phyloP scores from a whole-genome alignment of 495 filamentous ascomycete genomes.

The Penicillium simplicissimum region DNA sequence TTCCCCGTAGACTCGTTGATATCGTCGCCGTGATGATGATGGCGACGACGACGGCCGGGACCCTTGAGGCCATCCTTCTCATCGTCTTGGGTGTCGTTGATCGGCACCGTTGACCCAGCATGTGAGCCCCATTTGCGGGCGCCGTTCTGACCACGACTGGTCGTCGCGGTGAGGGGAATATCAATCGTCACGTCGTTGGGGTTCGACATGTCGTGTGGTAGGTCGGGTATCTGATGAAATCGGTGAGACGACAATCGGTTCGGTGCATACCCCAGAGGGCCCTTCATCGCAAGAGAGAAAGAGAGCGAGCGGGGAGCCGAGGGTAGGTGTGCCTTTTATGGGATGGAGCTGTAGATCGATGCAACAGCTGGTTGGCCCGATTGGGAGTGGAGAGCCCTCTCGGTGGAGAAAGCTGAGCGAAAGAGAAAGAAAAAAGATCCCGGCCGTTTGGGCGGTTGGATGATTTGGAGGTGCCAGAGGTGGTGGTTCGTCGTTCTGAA shows the following conservation, averaged over 20 bases:
- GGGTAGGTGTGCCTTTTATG: conserved; percentile 13
- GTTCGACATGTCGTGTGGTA: conserved; percentile 44
- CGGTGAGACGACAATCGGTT: conserved; percentile 46
- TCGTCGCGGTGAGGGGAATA: conserved; percentile 53
- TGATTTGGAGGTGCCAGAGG: neutral
- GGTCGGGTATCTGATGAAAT: conserved; percentile 49
- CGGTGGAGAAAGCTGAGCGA: conserved; percentile 5
- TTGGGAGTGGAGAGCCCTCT: neutral
- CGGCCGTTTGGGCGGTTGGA: conserved; percentile 3
- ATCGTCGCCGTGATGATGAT: conserved; percentile 16
- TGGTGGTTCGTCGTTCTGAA: neutral
- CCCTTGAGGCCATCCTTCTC: conserved; percentile 54
- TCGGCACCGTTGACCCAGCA: conserved; percentile 24
- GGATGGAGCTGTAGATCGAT: conserved; percentile 13
- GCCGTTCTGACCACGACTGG: conserved; percentile 45
- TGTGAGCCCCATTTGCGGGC: conserved; percentile 42
- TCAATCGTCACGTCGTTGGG: conserved; percentile 61
- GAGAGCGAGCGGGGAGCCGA: neutral
- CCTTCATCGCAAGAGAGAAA: conserved; percentile 29
- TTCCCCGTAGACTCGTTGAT: conserved; percentile 50
- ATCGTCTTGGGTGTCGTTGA: conserved; percentile 15
- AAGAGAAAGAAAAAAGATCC: neutral
- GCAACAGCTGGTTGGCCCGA: conserved; percentile 6
- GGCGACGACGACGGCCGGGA: conserved; percentile 50
- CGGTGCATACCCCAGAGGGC: conserved; percentile 35